Conservation (phyloP, 805 yeast species). For the Ogataea neopini region DNA sequence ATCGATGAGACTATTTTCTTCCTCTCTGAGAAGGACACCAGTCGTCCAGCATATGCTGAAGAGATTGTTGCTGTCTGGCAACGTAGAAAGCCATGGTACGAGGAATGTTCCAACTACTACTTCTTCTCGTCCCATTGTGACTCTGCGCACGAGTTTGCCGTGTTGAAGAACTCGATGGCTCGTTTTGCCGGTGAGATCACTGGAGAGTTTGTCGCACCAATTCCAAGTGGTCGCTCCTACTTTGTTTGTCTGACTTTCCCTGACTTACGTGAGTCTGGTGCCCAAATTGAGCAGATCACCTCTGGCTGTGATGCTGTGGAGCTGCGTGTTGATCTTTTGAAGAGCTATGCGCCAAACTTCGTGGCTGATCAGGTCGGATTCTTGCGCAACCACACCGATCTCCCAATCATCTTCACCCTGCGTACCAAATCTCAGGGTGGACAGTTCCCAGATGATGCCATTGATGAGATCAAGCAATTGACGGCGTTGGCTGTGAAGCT, state of each 20-base stretch:
- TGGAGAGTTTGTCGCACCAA: slow-evolving; percentile 44
- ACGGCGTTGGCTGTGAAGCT: slow-evolving; percentile 64
- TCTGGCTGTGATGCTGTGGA: slow-evolving; percentile 83
- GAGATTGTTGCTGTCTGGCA: slow-evolving; percentile 84
- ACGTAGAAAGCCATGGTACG: slow-evolving; percentile 77
- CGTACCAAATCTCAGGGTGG: slow-evolving; percentile 86
- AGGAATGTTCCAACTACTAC: slow-evolving; percentile 73
- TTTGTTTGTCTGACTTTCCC: slow-evolving; percentile 74
- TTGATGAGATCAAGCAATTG: slow-evolving; percentile 48
- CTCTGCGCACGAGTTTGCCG: slow-evolving; percentile 51
- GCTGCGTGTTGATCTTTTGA: slow-evolving; percentile 72
- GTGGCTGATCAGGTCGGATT: slow-evolving; percentile 74
- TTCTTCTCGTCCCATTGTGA: slow-evolving; percentile 77
- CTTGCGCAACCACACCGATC: slow-evolving; percentile 59
- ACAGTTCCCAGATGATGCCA: slow-evolving; percentile 61
- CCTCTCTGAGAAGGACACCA: slow-evolving; percentile 67
- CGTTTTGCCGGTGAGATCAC: slow-evolving; percentile 60
- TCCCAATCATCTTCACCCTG: slow-evolving; percentile 82
- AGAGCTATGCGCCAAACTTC: slow-evolving; percentile 48
- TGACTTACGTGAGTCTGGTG: slow-evolving; percentile 50
- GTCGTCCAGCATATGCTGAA: slow-evolving; percentile 84
- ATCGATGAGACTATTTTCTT: slow-evolving; percentile 76
- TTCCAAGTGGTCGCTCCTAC: slow-evolving; percentile 56
- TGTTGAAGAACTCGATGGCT: slow-evolving; percentile 59
- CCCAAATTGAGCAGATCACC: slow-evolving; percentile 51